Base-by-base conservation (phyloP, 805 yeast genomes). In the Ogataea saltuana region DNA sequence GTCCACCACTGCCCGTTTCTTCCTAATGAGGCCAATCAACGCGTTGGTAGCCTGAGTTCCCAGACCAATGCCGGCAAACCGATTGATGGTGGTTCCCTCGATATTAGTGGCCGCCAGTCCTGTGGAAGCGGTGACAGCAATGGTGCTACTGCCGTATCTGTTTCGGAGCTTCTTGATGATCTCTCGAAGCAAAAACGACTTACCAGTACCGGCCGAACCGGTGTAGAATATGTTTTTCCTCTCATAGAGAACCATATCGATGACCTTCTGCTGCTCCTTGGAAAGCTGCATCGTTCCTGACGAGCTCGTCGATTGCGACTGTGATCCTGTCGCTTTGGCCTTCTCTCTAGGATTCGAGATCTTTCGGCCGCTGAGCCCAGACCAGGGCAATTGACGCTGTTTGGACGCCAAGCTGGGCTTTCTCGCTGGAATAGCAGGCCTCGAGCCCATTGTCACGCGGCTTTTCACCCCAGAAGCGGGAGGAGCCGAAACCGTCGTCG, bases 101-200 rank as follows among this genome's bases (percentile, higher is more conserved):
- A 93, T 85, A 55, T 89, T 88, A 31, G 88, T 84, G 0, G 97
- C 99, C 0, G 99, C 99, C 48, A 93, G 69, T 1, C 99, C 99
- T 0, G 99, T 93, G 0, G 97, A 86, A 0, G 99, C 99, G 0
- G 98, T 88, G 4, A 93, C 80, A 0, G 95, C 96, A 3, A 93
- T 87, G 0, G 70, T 63, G 10, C 69, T 69, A 1, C 61, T 57
- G 1, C 73, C 69, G 59, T 78, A 72, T 33, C 72, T 67, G 1
- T 54, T 47, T 15, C 64, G 63, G 38, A 88, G 64, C 20, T 72
- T 70, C 15, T 66, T 58, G 16, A 93, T 88, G 20, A 93, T 68
- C 29, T 81, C 79, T 39, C 80, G 65, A 19, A 86, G 62, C 5
- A 86, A 74, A 16, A 80, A 81, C 2, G 95, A 85, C 60, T 86